Conservation (phyloP, 495 filamentous ascomycete genomes). For the Aspergillus haitiensis region DNA sequence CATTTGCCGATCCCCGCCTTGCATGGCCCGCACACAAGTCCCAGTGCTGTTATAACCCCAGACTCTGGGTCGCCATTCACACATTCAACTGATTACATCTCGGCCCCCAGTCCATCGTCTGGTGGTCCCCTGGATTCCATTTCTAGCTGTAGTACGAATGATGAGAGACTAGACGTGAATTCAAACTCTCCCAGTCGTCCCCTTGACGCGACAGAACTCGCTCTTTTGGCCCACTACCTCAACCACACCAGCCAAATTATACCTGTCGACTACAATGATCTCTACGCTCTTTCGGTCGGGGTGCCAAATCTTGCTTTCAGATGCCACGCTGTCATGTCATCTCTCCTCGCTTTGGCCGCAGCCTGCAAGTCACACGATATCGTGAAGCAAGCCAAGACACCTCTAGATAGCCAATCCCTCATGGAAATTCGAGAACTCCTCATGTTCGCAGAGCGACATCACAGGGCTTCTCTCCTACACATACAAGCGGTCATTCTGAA, state of each 20-base stretch:
- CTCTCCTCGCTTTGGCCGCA: conserved; percentile 41
- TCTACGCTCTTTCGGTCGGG: conserved; percentile 41
- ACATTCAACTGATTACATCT: conserved; percentile 13
- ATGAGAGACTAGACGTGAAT: not conserved
- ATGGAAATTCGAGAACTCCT: conserved; percentile 32
- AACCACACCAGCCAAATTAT: conserved; percentile 42
- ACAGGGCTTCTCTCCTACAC: conserved; percentile 35
- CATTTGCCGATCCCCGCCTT: conserved; percentile 5
- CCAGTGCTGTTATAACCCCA: not conserved
- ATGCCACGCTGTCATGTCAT: conserved; percentile 42
- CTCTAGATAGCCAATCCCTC: conserved; percentile 19
- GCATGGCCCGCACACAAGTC: conserved; percentile 2
- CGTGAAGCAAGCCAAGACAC: conserved; percentile 23
- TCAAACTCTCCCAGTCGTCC: not conserved
- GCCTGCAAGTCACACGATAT: conserved; percentile 43
- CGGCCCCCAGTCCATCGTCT: conserved; percentile 12
- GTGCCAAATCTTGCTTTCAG: conserved; percentile 45
- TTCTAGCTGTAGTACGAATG: conserved; percentile 8
- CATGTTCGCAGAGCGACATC: conserved; percentile 32
- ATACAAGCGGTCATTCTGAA: conserved; percentile 32
- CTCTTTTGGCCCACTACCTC: conserved; percentile 41
- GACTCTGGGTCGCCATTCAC: conserved; percentile 8
- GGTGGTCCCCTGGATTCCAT: not conserved
- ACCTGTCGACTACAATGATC: conserved; percentile 36
- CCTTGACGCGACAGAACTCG: conserved; percentile 35